Evolutionary conservation across 371 early-diverging fungal genomes (phyloP).

Genomic region (Rhizopus delemar): DNA sequence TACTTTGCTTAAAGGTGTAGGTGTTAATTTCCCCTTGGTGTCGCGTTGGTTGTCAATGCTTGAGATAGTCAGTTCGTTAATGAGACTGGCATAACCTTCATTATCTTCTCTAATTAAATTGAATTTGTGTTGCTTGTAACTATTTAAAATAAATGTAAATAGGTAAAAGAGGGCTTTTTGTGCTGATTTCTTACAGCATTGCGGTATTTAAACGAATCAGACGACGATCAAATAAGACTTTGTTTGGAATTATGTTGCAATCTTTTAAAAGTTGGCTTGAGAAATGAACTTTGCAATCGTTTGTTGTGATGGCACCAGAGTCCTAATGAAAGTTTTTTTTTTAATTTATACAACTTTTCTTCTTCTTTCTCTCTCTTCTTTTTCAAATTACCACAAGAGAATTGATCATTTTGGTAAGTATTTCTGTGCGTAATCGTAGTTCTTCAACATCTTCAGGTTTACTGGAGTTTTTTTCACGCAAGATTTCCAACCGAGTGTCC

Average conservation of each 20-base stretch:
- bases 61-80: constrained; percentile 59
- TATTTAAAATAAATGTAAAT: constrained; percentile 11
- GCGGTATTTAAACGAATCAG: constrained; percentile 69
- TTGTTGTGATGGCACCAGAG: constrained; percentile 19
- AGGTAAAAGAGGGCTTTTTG: background rate
- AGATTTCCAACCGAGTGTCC: constrained; percentile 33
- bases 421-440: constrained; percentile 16
- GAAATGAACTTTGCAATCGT: constrained; percentile 37
- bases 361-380: background rate
- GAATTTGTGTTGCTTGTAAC: constrained; percentile 89
- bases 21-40: constrained; percentile 25
- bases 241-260: constrained; percentile 52
- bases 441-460: constrained; percentile 13
- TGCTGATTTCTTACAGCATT: constrained; percentile 47
- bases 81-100: constrained; percentile 85
- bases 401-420: constrained; percentile 34
- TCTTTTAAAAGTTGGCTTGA: constrained; percentile 51
- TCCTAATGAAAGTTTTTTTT: constrained; percentile 7
- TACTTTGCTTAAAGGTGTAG: constrained; percentile 41
- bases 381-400: constrained; percentile 30
- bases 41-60: constrained; percentile 40
- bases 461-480: constrained; percentile 27
- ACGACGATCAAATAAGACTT: constrained; percentile 52
- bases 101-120: constrained; percentile 87
- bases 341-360: background rate